A percentile compares a stretch with the other conserved stretches of the same genome.
Evolutionary conservation across 495 filamentous ascomycete genomes (phyloP).

Genomic region (Jackrogersella minutella): DNA sequence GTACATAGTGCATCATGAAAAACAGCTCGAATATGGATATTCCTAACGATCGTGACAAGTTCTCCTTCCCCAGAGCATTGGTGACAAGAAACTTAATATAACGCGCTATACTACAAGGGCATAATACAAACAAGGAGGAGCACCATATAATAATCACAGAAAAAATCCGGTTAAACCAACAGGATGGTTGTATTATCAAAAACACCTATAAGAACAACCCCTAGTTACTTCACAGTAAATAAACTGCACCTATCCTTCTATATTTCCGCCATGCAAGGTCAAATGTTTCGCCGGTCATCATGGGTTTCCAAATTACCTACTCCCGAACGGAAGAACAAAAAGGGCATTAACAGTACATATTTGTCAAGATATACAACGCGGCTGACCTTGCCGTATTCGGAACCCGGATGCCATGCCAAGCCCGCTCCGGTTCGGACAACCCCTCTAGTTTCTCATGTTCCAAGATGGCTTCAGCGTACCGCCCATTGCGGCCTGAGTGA

Average conservation of each 20-base stretch:
- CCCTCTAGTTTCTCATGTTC: conserved; percentile 65
- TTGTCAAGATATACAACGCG: conserved; percentile 40
- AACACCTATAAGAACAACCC: conserved; percentile 30
- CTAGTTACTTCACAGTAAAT: conserved; percentile 31
- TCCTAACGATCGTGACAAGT: too few relatives aligned
- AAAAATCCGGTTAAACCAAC: conserved; percentile 18
- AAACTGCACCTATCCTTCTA: conserved; percentile 37
- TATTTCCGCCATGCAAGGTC: conserved; percentile 38
- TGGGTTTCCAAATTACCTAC: conserved; percentile 39
- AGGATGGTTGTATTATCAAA: conserved; percentile 26
- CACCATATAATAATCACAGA: conserved; percentile 6
- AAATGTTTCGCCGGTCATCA: conserved; percentile 39
- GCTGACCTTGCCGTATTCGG: conserved; percentile 17
- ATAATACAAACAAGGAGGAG: not conserved
- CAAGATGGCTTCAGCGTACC: conserved; percentile 78
- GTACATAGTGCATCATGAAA: too few relatives aligned
- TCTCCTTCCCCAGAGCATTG: too few relatives aligned
- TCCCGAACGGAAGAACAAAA: conserved; percentile 25
- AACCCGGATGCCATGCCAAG: conserved; percentile 13
- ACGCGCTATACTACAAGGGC: conserved; percentile 16
- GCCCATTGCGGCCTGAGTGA: conserved; percentile 76
- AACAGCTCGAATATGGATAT: too few relatives aligned
- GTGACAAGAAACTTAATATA: conserved; percentile 5
- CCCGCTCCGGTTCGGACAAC: conserved; percentile 5
- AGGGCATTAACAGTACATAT: conserved; percentile 41